Conservation (phyloP, 2,329 filamentous ascomycete genomes). For the Trichoderma arundinaceum region DNA sequence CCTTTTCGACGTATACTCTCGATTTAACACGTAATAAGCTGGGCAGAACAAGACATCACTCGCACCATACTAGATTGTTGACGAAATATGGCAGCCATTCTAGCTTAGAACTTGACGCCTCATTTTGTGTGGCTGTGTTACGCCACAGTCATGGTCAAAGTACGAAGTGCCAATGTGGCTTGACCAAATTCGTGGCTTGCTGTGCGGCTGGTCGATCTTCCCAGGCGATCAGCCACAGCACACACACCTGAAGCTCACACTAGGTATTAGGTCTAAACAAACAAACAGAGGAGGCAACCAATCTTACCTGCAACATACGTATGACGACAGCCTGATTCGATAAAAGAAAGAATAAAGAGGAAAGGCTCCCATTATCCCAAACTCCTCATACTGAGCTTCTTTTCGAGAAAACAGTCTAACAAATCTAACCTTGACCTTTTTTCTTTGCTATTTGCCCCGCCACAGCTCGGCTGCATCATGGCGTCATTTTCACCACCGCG, state of each 20-base stretch:
- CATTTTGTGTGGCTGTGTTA: slow-evolving; percentile 11
- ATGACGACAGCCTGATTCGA: slow-evolving; percentile 4
- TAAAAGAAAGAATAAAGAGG: not conserved
- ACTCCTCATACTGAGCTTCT: not conserved
- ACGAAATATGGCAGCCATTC: too few relatives aligned
- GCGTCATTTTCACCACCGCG: slow-evolving; percentile 54
- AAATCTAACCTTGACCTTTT: not conserved
- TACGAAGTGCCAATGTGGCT: slow-evolving; percentile 3
- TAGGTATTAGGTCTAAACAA: not conserved
- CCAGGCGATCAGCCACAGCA: not conserved
- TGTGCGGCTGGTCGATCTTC: slow-evolving; percentile 17
- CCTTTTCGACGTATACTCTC: too few relatives aligned
- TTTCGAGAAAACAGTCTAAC: not conserved
- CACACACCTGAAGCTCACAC: slow-evolving; percentile 4
- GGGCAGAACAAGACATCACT: too few relatives aligned
- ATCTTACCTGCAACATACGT: slow-evolving; percentile 14
- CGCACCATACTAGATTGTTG: too few relatives aligned
- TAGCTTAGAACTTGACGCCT: too few relatives aligned
- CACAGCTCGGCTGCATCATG: slow-evolving; percentile 47
- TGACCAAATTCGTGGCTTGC: not conserved
- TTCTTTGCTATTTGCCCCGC: slow-evolving; percentile 5
- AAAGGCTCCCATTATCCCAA: not conserved
- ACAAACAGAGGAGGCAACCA: slow-evolving; percentile 19
- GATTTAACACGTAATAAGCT: too few relatives aligned
- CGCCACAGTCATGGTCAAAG: not conserved